Percentiles rank a stretch among this genome's conserved stretches.
These are phyloP conservation scores for Gaeumannomyces sp. DNA, from an alignment of 2,329 filamentous ascomycete species.

Conservation along the genomic window DNA sequence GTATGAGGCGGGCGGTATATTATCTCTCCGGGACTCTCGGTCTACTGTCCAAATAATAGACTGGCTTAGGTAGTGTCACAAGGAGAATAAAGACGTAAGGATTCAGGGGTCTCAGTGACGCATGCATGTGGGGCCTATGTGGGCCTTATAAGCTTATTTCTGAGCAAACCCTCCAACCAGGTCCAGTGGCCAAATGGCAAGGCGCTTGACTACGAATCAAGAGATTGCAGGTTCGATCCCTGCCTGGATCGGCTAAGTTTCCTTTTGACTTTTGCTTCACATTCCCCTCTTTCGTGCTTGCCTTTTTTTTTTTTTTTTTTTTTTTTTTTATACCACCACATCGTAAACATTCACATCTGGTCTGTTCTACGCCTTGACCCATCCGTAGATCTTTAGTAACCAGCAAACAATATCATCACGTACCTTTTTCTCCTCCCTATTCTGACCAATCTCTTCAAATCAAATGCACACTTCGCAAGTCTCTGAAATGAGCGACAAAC, in stretches of 20 bases:
- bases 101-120: background rate
- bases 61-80: background rate
- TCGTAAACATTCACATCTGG: too few species aligned
- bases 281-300: background rate
- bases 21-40: too few species aligned
- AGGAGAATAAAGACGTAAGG: background rate
- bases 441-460: too few species aligned
- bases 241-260: conserved; percentile 16
- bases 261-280: background rate
- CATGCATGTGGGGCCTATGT: background rate
- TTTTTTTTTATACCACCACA: background rate
- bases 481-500: too few species aligned
- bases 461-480: too few species aligned
- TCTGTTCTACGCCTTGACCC: too few species aligned
- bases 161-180: background rate
- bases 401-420: too few species aligned
- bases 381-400: too few species aligned
- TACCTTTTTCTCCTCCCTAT: too few species aligned
- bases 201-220: conserved; percentile 32
- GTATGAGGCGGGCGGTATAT: background rate
- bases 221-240: conserved; percentile 32
- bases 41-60: background rate
- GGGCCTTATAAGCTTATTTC: background rate
- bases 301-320: background rate
- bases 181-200: conserved; percentile 26